Base-by-base conservation (phyloP, 345 rosid species). In the Noccaea bulbosa region DNA sequence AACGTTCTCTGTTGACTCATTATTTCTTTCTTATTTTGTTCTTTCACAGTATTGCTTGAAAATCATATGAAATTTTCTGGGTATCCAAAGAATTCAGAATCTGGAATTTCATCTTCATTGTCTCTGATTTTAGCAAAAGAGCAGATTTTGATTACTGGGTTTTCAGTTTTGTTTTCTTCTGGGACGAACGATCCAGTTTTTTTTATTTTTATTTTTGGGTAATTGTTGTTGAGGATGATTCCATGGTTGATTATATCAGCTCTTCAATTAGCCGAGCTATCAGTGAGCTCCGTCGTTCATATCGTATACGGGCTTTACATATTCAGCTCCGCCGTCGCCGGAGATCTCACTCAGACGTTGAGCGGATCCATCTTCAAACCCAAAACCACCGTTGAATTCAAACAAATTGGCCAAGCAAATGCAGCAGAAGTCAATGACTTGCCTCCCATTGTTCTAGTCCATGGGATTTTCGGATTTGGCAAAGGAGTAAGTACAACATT, bases 391-490 rank as follows among this genome's bases (percentile, higher is more conserved):
- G 7, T 78, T 64, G 80, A 63, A 62, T 74, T 75, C 6, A 83
- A 80, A 70, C 81, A 72, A 12, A 82, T 78, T 16, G 80, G 71
- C 12, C 63, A 68, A 32, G 22, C 17, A 24, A 51, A 70, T 6
- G 47, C 77, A 16, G 65, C 76, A 16, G 65, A 61, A 52, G 74
- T 43, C 50, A 71, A 37, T 74, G 82, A 69, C 74, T 45, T 92
- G 76, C 89, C 96, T 79, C 98, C 98, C 16, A 90, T 95, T 68
- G 99, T 95, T 37, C 55, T 95, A 50, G 92, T 95, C 27, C 99
- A 95, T 80, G 99, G 99, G 48, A 92, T 95, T 81, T 95, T 95
- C 53, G 99, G 99, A 60, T 95, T 95, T 79, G 99, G 99, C 12
- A 86, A 95, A 84, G 99, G 98, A 87, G 98, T 95, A 67, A 68